Base-by-base conservation (phyloP, 73 alveolate species). In the Breviolum minutum region DNA sequence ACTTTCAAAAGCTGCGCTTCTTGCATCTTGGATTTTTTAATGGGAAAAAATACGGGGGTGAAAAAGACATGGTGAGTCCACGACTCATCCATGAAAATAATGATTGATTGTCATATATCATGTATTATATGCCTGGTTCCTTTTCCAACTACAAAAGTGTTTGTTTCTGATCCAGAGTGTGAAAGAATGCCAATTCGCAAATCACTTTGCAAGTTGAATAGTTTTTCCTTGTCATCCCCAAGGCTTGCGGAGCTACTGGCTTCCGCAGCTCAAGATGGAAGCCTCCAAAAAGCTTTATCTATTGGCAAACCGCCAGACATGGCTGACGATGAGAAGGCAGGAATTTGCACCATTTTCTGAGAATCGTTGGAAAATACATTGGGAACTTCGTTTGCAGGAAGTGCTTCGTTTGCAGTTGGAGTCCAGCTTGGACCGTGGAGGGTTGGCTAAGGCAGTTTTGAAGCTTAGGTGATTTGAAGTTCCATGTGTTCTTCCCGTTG, bases 401-500 rank as follows among this genome's bases (percentile, higher is more conserved):
- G 68, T 90, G 29, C 87, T 90, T 27, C 96, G 96, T 10, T 29
- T 62, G 66, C 96, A 90, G 87, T 81, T 90, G 96, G 96, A 90
- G 76, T 90, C 96, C 63, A 90, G 87, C 87, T 77, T 90, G 63
- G 96, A 69, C 11, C 86, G 96, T 40, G 96, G 96, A 90, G 96
- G 87, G 22, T 40, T 90, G 81, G 87, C 82, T 7, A 19, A 69
- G 96, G 96, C 87, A 24, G 74, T 6, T 22, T 8, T 20, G 16
- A 27, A n/a, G 86, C 86, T 77, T 9, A 3, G 54, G 54, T 40
- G 54, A 40, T 30, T 30, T 71, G 81, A 71, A 20, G 29, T 71
- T 30, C 19, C 5, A 11, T n/a, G 7, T 20, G 60, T n/a, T 24
- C 85, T 6, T 5, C n/a, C n/a, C n/a, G n/a, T 40, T 40, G 54